Evolutionary conservation across 1,139 yeast genomes (phyloP), one percentile per base, ranked within the genome.

Genomic region (Pichiaceae sp.): DNA sequence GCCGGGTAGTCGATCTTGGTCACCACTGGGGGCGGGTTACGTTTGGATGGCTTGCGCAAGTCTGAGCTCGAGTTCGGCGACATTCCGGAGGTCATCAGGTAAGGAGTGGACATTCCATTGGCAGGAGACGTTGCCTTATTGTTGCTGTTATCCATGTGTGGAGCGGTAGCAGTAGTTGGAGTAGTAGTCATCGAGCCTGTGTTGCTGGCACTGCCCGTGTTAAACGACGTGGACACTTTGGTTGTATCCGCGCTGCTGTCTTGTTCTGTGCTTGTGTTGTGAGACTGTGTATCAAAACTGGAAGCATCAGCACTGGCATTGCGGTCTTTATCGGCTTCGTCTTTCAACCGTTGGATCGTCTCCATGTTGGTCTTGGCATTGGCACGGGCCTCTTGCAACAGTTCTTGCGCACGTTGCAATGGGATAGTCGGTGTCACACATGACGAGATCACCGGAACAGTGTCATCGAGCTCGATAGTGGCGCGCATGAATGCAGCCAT

Each of bases 351-450:
- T 41, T 52, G 52, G 25, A 70, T 54, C 40, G 66, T 73, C 42
- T 76, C 79, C 47, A 81, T 82, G 51, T 80, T 75, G 34, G 68
- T 53, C 49, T 68, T 70, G 1, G 82, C 78, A 50, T 76, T 85
- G 52, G 78, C 86, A 49, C 89, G 67, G 0, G 96, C 94, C 48
- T 78, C 83, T 1, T 86, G 80, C 50, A 87, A 66, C 55, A 91
- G 59, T 53, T 82, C 95, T 56, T 86, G 95, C 0, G 98, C 98
- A 50, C 77, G 79, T 33, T 75, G 74, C 45, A 91, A 66, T 18
- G 95, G 79, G 11, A 91, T 91, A 0, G 97, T 91, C 14, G 97
- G 97, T 0, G 97, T 86, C 6, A 82, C 79, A 57, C 96, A 91
- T 23, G 96, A 83, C 43, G 95, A 83, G n/a, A 89, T 82, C 3